Conservation (phyloP, 257 asterid genomes). For the Vinca minor region DNA sequence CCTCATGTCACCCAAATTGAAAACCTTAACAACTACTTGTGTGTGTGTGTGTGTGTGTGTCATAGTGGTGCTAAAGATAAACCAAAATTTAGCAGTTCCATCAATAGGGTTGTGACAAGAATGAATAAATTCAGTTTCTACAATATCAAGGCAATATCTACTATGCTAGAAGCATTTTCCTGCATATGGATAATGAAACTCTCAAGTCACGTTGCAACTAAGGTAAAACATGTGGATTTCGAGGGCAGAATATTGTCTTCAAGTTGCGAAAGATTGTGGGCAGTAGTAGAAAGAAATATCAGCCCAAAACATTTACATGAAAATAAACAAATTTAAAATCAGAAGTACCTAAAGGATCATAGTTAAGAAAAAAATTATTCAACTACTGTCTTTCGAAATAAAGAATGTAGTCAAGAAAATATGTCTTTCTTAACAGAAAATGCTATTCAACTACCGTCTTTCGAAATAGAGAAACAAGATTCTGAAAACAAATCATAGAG, state of each 20-base stretch:
- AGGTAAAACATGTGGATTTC: not conserved
- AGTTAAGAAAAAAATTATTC: not conserved
- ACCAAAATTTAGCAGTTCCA: not conserved
- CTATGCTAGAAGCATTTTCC: not conserved
- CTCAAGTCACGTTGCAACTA: not conserved
- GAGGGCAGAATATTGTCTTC: not conserved
- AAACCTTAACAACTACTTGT: not conserved
- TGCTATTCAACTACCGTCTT: not conserved
- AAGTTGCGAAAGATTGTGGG: not conserved
- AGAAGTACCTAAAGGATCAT: not conserved
- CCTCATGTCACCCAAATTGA: not conserved
- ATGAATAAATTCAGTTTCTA: not conserved
- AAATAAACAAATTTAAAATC: not conserved
- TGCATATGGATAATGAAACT: not conserved
- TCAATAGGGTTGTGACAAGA: not conserved
- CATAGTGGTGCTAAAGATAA: not conserved
- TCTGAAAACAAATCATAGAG: not conserved
- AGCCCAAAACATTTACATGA: not conserved
- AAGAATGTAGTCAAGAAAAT: not conserved
- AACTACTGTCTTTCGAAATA: too few relatives aligned
- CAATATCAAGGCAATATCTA: not conserved
- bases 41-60: not conserved
- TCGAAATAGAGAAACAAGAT: not conserved
- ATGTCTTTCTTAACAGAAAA: not conserved
- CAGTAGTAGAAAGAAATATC: not conserved